Conservation (phyloP, 73 alveolate species). For the Breviolum minutum region DNA sequence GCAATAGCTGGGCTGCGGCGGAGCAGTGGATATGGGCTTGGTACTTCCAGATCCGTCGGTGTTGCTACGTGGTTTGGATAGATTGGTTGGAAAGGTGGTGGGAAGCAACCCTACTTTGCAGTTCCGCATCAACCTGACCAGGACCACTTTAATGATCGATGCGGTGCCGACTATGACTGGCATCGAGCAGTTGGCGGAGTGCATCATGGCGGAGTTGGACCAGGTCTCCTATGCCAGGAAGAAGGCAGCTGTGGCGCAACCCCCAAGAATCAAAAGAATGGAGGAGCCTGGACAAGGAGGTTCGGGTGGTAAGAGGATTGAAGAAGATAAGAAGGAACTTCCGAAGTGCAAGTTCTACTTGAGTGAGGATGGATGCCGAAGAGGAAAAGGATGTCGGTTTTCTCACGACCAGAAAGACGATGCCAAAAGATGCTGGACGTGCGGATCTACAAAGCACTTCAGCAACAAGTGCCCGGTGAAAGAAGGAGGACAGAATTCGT, state of each 20-base stretch:
- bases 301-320: background rate
- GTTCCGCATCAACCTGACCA: background rate
- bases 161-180: background rate
- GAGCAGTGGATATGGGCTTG: background rate
- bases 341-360: background rate
- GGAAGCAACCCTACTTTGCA: background rate
- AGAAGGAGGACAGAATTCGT: too few species aligned
- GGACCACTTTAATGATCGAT: background rate
- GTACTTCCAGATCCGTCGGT: background rate
- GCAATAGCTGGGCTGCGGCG: background rate
- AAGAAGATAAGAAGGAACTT: background rate
- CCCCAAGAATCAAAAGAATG: background rate
- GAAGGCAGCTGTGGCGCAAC: background rate
- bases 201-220: background rate
- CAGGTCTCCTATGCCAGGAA: background rate
- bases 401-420: background rate
- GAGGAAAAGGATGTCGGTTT: background rate
- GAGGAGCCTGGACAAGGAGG: background rate
- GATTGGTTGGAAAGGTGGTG: background rate
- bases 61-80: background rate
- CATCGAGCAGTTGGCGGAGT: background rate
- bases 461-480: background rate
- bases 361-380: background rate
- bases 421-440: background rate
- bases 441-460: conserved; percentile 5